Base-by-base conservation (phyloP, 306 rosid genomes). In the Gleditsia sinensis region DNA sequence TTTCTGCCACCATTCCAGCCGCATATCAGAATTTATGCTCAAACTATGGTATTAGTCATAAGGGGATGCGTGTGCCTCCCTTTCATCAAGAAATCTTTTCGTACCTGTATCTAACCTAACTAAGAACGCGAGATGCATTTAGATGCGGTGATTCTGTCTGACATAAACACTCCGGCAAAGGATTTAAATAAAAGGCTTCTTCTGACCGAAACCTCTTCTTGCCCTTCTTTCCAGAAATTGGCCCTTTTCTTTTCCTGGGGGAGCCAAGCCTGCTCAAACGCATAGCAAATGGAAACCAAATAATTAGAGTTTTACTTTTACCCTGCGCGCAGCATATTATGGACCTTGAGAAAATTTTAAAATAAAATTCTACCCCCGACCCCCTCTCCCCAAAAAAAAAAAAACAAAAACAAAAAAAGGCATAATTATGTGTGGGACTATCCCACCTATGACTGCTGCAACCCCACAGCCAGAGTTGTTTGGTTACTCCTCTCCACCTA, bases 161-260 rank as follows among this genome's bases (percentile, higher is more conserved):
- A 79, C 98, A 93, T 78, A 93, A 79, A 83, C 98, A 93, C 77
- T 93, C 96, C 0, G 98, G 97, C 62, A 87, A 80, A 54, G 98
- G 93, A 69, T 93, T 91, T 50, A 86, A 86, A 58, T 91, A 93
- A 65, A 93, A 93, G 30, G 97, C 76, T 79, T 93, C 97, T 82
- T 93, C 98, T 9, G 95, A 93, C 14, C 98, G 97, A 72, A 91
- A 93, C 72, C 98, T 90, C 1, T 91, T 90, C 77, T 78, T 86
- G 69, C 87, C 89, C 81, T 71, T 93, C 25, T 96, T 93, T 72
- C 98, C 98, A n/a, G 98, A 83, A 62, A 87, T 81, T 20, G 98
- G 97, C 45, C 98, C 98, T 78, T 86, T 90, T 77, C 98, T 93
- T 82, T 89, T 93, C 83, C 97, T 86, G 0, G 97, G 89, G n/a